Conservation (phyloP, 2,329 filamentous ascomycete genomes). For the Ilyonectria sp. region DNA sequence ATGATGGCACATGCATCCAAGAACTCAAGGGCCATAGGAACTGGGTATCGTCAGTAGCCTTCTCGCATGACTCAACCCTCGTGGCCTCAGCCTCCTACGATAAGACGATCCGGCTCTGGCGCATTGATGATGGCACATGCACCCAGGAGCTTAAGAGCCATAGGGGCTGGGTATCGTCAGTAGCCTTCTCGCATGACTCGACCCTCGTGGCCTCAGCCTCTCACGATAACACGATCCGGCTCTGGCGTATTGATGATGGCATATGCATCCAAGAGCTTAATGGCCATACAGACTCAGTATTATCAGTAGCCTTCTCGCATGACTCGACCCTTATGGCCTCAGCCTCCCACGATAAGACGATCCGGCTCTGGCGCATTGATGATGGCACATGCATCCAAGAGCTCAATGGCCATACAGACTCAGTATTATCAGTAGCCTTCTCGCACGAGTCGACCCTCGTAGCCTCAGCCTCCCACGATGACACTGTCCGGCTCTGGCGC, state of each 20-base stretch:
- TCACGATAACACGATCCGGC: neutral
- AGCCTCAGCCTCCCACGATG: neutral
- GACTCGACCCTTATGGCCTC: neutral
- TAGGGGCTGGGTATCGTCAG: neutral
- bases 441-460: neutral
- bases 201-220: neutral
- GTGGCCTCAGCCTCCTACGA: too few species aligned
- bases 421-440: neutral
- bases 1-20: too few species aligned
- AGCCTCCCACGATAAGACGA: neutral
- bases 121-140: too few species aligned
- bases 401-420: neutral
- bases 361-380: neutral
- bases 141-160: neutral
- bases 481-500: neutral
- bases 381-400: too few species aligned
- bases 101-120: too few species aligned
- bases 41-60: too few species aligned
- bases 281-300: neutral
- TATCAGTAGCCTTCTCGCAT: neutral
- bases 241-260: neutral
- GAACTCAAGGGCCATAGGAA: too few species aligned
- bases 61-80: too few species aligned
- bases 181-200: conserved; percentile 3
- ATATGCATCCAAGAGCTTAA: neutral